Evolutionary conservation across 768 basidiomycete genomes (phyloP).

Genomic region (Boletus rubroflammeus): DNA sequence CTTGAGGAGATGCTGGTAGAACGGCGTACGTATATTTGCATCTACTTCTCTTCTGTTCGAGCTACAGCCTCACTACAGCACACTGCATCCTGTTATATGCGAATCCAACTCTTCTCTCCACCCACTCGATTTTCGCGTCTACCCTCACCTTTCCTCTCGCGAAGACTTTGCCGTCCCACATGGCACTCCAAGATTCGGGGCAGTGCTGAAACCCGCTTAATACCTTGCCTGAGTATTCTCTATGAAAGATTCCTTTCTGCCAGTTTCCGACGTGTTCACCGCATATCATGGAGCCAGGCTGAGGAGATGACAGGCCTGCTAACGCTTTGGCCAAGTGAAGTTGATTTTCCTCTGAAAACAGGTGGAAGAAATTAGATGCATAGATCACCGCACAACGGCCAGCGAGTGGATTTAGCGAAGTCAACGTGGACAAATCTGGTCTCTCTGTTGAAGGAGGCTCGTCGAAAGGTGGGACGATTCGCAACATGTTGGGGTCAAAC

Average conservation of each 20-base stretch:
- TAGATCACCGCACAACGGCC: conserved; percentile 50
- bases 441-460: conserved; percentile 18
- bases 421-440: conserved; percentile 34
- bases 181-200: conserved; percentile 33
- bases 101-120: not conserved
- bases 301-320: conserved; percentile 27
- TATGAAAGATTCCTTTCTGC: not conserved
- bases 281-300: conserved; percentile 32
- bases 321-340: conserved; percentile 25
- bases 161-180: conserved; percentile 40
- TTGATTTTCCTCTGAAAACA: conserved; percentile 31
- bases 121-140: not conserved
- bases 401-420: conserved; percentile 44
- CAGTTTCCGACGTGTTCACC: conserved; percentile 23
- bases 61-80: conserved; percentile 25
- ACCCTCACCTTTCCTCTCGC: conserved; percentile 11
- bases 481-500: conserved; percentile 45
- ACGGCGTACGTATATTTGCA: too few species aligned
- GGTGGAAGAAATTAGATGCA: conserved; percentile 46
- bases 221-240: not conserved
- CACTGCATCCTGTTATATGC: conserved; percentile 16
- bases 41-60: not conserved
- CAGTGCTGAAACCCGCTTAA: conserved; percentile 28
- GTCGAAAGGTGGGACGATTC: conserved; percentile 30
- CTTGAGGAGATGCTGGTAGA: too few species aligned